Base-by-base conservation (phyloP, 768 basidiomycete species). In the Gelatoporia subvermispora region DNA sequence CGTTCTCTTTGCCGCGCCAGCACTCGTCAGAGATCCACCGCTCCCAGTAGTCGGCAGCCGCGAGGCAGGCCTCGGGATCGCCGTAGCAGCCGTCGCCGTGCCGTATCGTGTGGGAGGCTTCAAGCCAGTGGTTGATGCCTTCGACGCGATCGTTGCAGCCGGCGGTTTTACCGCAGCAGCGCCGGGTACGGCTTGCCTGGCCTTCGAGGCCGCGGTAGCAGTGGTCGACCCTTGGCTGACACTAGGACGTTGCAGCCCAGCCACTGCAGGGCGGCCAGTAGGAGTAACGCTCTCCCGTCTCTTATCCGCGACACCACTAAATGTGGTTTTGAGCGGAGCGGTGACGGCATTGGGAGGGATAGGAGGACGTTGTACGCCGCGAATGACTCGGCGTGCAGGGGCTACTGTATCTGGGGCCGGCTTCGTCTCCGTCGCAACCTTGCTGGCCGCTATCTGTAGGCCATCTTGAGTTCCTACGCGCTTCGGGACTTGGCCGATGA, bases 341-440 rank as follows among this genome's bases (percentile, higher is more conserved):
- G 5, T 31, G 28, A 31, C 28, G 5, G 28, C 28, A 8, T 48
- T 44, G 36, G 54, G 42, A 17, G 58, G 58, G 3, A 58, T 52
- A 16, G 61, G 63, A n/a, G 64, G 63, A 4, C 64, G 61, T 42
- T 61, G 61, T 11, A 65, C 54, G 10, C 64, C 64, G 9, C 51
- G 53, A 34, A 64, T 52, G 15, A 51, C 39, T 3, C 61, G 48
- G 25, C 56, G 50, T 28, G 52, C n/a, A 15, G 49, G 41, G 18
- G 44, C 28, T n/a, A 41, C 41, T 9, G 28, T 5, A 31, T 31
- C 28, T 31, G 28, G 28, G 28, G 28, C 28, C 28, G 13, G 5
- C 5, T 13, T 31, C 5, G 28, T 1, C 35, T 15, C 4, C 46
- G 24, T 36, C 45, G n/a, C n/a, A n/a, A n/a, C n/a, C n/a, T n/a